A percentile compares a stretch with the other conserved stretches of the same genome.
Conservation (phyloP, 148 eudicot species). For the Amaranthus palmeri region DNA sequence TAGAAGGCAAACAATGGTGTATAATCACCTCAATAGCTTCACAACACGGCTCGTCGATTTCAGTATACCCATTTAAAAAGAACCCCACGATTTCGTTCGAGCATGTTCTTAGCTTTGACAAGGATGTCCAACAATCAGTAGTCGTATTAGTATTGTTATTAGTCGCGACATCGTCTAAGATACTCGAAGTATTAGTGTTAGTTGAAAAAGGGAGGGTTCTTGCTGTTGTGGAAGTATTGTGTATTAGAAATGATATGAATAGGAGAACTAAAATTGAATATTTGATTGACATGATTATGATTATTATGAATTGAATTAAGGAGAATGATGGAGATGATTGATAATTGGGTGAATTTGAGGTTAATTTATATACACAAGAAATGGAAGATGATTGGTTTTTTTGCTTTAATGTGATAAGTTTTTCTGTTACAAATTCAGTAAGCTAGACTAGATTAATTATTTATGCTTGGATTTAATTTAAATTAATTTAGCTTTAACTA, state of each 20-base stretch:
- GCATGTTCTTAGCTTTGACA: conserved; percentile 43
- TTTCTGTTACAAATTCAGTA: conserved; percentile 9
- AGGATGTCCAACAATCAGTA: conserved; percentile 42
- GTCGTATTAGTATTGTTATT: neutral
- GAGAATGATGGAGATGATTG: neutral
- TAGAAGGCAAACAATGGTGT: conserved; percentile 42
- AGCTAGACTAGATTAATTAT: no score
- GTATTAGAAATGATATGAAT: conserved; percentile 3
- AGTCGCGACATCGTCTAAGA: conserved; percentile 1
- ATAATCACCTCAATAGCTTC: conserved; percentile 34
- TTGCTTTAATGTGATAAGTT: neutral
- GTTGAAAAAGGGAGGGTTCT: conserved; percentile 11
- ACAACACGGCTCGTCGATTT: conserved; percentile 47
- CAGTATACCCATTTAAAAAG: conserved; percentile 43
- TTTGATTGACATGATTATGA: conserved; percentile 11
- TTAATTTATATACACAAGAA: conserved; percentile 12
- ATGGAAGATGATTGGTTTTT: conserved; percentile 15
- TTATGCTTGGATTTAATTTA: no score
- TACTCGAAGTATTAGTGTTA: neutral
- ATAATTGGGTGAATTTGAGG: neutral
- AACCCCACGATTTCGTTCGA: conserved; percentile 47
- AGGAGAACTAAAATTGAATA: neutral
- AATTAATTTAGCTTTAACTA: no score
- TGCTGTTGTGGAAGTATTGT: conserved; percentile 4
- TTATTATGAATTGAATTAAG: neutral